Evolutionary conservation across 2,329 filamentous ascomycete genomes (phyloP).

Genomic region (Pseudocercospora eumusae): DNA sequence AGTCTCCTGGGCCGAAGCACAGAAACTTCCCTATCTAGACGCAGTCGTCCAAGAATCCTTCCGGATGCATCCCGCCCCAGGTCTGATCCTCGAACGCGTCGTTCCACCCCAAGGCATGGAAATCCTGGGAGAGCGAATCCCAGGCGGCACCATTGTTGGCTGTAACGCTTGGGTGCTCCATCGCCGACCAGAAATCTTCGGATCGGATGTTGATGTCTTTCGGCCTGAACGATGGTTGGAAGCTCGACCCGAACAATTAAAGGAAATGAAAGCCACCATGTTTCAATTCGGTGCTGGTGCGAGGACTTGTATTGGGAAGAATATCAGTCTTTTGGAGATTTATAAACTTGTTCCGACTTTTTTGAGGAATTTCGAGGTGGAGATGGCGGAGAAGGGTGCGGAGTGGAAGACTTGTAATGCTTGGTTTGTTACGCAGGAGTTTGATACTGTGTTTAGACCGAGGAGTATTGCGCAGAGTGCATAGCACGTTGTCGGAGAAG

Average conservation of each 20-base stretch:
- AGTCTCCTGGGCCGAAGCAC: constrained; percentile 69
- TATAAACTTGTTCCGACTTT: constrained; percentile 58
- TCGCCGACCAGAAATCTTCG: constrained; percentile 67
- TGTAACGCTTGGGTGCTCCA: constrained; percentile 76
- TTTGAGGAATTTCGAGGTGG: constrained; percentile 64
- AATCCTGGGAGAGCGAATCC: constrained; percentile 63
- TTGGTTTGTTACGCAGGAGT: constrained; percentile 56
- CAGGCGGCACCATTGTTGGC: constrained; percentile 72
- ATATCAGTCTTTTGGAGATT: constrained; percentile 51
- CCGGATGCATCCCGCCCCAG: constrained; percentile 72
- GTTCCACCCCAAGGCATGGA: constrained; percentile 65
- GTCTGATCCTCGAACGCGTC: constrained; percentile 71
- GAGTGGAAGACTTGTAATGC: constrained; percentile 55
- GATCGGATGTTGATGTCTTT: constrained; percentile 64
- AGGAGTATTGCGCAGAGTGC: constrained; percentile 22
- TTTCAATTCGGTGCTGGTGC: constrained; percentile 72
- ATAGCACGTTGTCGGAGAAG: background rate
- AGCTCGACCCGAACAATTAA: constrained; percentile 57
- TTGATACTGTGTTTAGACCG: constrained; percentile 47
- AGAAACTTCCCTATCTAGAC: constrained; percentile 73
- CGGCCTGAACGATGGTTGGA: constrained; percentile 68
- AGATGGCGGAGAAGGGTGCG: constrained; percentile 43
- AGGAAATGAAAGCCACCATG: constrained; percentile 69
- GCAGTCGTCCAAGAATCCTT: constrained; percentile 78
- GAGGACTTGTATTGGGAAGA: constrained; percentile 66